Base-by-base conservation (phyloP, 345 rosid species). In the Populus euphratica region DNA sequence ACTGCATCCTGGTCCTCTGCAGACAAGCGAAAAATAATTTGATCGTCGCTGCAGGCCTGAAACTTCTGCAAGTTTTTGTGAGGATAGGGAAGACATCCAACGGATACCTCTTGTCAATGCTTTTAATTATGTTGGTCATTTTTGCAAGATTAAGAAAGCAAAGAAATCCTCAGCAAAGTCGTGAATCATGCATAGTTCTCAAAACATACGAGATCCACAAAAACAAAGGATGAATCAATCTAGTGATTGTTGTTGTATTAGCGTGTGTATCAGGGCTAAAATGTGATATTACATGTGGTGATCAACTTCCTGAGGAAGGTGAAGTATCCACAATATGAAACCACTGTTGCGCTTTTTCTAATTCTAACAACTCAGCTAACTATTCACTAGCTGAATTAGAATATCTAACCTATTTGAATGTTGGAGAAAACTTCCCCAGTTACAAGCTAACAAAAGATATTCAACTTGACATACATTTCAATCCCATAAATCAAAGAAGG, bases 301-400 rank as follows among this genome's bases (percentile, higher is more conserved):
- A 59, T 54, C 2, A 67, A 38, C 17, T 13, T 38, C n/a, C 63
- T 8, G 9, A 14, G 20, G 33, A 4, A 25, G 4, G 68, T 50
- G 21, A 69, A 12, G 2, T 56, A 31, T 20, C 43, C 9, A 27
- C 35, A 31, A 69, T 65, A 11, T 54, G 38, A 76, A 27, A 52
- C 14, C 50, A 67, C 49, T 52, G 20, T 20, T 76, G 27, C 59
- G 18, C 59, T 72, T 43, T 29, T 66, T 44, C 64, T 47, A 47
- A 76, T 21, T 44, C 80, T 78, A 56, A 13, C 36, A 80, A 69
- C 76, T 85, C 80, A 72, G 41, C 47, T 27, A 65, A 78, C 69
- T 72, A 72, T 67, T 69, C 23, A 31, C 72, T 52, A 78, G 17
- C 74, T 35, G 56, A 50, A 70, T 38, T 65, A 72, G n/a, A 62